A percentile compares a stretch with the other conserved stretches of the same genome.
Conservation (phyloP, 2,329 filamentous ascomycete species). For the Aspergillus viridinutans region DNA sequence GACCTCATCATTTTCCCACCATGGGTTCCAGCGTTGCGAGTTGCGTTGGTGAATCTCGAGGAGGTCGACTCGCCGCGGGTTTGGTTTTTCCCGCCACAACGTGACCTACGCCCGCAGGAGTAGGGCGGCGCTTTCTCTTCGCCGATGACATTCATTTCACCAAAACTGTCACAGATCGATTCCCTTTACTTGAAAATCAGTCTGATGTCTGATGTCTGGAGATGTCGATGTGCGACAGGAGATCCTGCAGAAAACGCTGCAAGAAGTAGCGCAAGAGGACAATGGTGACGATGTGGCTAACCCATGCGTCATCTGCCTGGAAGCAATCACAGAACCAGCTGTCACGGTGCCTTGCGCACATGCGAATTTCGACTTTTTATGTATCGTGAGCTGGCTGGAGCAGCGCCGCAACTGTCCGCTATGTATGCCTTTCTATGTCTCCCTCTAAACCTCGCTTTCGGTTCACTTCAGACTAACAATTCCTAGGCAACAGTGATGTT, state of each 20-base stretch:
- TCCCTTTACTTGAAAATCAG: not conserved
- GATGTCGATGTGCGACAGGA: constrained; percentile 40
- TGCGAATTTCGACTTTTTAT: constrained; percentile 77
- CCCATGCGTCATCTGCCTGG: constrained; percentile 84
- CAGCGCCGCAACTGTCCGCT: constrained; percentile 70
- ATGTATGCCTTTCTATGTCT: constrained; percentile 51
- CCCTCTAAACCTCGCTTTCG: not conserved
- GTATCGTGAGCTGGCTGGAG: constrained; percentile 76
- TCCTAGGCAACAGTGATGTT: constrained; percentile 49
- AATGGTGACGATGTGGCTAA: constrained; percentile 34
- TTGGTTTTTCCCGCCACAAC: constrained; percentile 16
- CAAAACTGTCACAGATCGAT: not conserved
- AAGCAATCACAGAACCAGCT: constrained; percentile 66
- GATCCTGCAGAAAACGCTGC: constrained; percentile 43
- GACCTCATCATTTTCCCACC: constrained; percentile 27
- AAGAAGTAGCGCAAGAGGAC: constrained; percentile 39
- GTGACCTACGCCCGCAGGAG: constrained; percentile 12
- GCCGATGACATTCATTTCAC: not conserved
- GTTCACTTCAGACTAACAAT: constrained; percentile 2
- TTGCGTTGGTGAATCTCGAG: not conserved
- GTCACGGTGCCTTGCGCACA: constrained; percentile 74
- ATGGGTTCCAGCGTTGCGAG: not conserved
- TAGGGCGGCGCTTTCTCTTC: not conserved
- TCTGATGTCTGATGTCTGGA: constrained; percentile 39
- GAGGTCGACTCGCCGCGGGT: not conserved